Evolutionary conservation across 2,329 filamentous ascomycete genomes (phyloP), one percentile per base, ranked within the genome.

Genomic region (Lomentospora prolificans): DNA sequence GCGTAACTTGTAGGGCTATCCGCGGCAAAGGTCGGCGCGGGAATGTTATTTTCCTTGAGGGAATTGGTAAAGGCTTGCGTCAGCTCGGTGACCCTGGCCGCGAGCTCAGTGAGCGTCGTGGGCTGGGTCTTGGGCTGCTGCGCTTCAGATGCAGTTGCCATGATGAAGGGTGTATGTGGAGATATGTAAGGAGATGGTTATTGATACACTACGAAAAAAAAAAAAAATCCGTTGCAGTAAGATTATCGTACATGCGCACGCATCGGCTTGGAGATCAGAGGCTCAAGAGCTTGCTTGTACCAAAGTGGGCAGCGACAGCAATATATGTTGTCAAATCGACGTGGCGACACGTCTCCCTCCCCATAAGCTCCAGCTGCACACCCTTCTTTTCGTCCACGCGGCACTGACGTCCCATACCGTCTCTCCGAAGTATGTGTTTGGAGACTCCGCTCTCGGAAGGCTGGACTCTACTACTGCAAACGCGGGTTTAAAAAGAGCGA

Each of bases 81-180:
- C n/a, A 76, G 67, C 60, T 75, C 70, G 22, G 67, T 70, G 57
- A 77, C 69, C 64, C 72, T 71, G 52, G 70, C 70, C 9, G 72
- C 72, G n/a, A 77, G 69, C 57, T 67, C 66, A 55, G 30, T 33
- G 30, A 66, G 70, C 24, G 76, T 67, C 6, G 71, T 75, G 2
- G 67, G 63, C 57, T 68, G 62, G 6, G 36, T 24, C 19, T 48
- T 17, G 7, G 44, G 22, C 17, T 17, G 44, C 22, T 48, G 44
- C 1, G 6, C 30, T 12, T 22, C 22, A 14, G 44, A 48, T 22
- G 41, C 6, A 31, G 8, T n/a, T 12, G 53, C 14, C 53, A 55
- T 55, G 8, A 4, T 33, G 53, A 33, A 14, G 22, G 22, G 6
- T 9, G 4, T 25, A 41, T 19, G 19, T 7, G 36, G 19, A 7